phyloP scores from a whole-genome alignment of 192 early-diverging fungal genomes.

The Piromyces finnis region DNA sequence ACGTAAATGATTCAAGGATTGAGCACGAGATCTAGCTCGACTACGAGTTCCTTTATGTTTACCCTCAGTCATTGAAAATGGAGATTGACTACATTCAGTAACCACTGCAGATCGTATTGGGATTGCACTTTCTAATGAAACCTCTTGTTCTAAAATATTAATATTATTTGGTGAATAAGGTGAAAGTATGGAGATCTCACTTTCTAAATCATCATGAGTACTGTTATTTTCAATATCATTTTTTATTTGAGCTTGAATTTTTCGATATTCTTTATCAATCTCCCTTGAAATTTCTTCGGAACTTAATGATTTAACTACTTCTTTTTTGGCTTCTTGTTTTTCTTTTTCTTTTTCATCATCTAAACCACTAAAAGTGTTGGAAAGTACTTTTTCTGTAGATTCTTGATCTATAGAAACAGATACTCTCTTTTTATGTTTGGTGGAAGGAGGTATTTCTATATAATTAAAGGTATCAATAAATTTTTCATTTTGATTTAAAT shows the following conservation, averaged over 20 bases:
- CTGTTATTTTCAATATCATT: neutral
- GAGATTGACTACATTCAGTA: neutral
- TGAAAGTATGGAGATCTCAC: neutral
- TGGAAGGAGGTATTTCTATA: neutral
- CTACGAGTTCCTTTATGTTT: neutral
- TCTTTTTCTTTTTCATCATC: too few species aligned
- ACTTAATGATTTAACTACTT: neutral
- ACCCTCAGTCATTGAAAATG: neutral
- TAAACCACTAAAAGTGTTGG: too few species aligned
- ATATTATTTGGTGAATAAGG: neutral
- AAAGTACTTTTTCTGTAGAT: too few species aligned
- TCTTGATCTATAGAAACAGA: too few species aligned
- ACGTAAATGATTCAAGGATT: neutral
- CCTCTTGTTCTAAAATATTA: neutral
- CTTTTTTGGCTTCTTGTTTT: too few species aligned
- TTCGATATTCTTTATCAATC: neutral
- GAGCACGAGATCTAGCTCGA: neutral
- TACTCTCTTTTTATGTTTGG: neutral
- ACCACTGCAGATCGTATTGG: neutral
- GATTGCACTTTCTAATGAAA: neutral
- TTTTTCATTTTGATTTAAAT: neutral
- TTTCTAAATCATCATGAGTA: neutral
- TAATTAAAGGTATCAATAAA: neutral
- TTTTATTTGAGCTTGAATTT: neutral
- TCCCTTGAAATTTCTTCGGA: neutral